phyloP scores from a whole-genome alignment of 306 rosid species.

The Clitoria ternatea region DNA sequence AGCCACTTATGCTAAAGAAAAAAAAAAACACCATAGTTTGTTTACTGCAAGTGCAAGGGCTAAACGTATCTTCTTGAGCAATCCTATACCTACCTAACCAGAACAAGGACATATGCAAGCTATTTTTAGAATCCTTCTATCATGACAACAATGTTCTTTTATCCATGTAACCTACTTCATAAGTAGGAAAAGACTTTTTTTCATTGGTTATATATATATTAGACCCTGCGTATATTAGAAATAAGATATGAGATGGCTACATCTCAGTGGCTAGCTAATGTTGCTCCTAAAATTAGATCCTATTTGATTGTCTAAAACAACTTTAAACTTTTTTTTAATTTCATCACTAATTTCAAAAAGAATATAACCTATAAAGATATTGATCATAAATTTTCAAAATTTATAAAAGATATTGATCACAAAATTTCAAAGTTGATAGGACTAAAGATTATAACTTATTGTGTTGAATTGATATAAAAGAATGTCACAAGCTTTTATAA shows the following conservation, averaged over 20 bases:
- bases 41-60: neutral
- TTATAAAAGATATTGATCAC: no score
- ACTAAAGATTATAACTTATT: no score
- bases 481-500: no score
- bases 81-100: neutral
- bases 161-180: neutral
- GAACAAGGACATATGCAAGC: slow-evolving; percentile 6
- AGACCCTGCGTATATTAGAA: neutral
- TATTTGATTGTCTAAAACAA: neutral
- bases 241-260: neutral
- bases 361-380: neutral
- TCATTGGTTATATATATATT: no score
- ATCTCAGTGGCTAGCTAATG: neutral
- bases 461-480: no score
- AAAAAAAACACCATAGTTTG: neutral
- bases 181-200: neutral
- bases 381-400: neutral
- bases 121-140: neutral
- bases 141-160: neutral
- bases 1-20: neutral
- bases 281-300: neutral
- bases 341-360: neutral
- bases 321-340: neutral
- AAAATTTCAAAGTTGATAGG: no score
- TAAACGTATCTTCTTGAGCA: neutral